Evolutionary conservation across 2,329 filamentous ascomycete genomes (phyloP).

Genomic region (Ophiocordyceps unilateralis): DNA sequence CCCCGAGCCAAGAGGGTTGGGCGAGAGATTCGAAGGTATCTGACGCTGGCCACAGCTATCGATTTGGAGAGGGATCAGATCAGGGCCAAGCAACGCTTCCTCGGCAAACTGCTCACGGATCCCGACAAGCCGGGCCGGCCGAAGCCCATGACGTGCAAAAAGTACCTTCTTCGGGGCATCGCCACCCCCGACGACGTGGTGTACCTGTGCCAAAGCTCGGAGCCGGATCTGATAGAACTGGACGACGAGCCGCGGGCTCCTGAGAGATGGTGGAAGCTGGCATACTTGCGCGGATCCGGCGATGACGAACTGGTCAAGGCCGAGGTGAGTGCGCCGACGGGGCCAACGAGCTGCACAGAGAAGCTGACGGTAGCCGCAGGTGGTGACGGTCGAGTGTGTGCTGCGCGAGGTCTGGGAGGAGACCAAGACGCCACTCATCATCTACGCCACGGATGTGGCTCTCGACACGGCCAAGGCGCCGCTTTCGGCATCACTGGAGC

Average conservation of each 20-base stretch:
- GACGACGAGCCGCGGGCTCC: conserved; percentile 12
- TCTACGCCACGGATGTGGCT: conserved; percentile 37
- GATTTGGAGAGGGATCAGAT: conserved; percentile 14
- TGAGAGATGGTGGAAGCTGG: conserved; percentile 41
- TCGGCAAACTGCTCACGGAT: conserved; percentile 21
- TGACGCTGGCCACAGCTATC: conserved; percentile 8
- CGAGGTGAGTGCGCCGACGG: conserved; percentile 23
- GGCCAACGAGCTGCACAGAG: too few relatives aligned
- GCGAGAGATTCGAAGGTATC: background rate
- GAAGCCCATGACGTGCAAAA: conserved; percentile 23
- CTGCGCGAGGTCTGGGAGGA: conserved; percentile 28
- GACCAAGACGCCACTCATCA: conserved; percentile 27
- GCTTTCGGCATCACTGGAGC: conserved; percentile 21
- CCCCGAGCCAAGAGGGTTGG: background rate
- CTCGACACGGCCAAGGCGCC: conserved; percentile 16
- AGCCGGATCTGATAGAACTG: conserved; percentile 24
- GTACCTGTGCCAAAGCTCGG: conserved; percentile 30
- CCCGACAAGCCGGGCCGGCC: conserved; percentile 19
- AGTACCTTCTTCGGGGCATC: conserved; percentile 34
- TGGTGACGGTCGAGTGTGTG: conserved; percentile 26
- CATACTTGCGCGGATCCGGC: conserved; percentile 16
- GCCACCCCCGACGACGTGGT: conserved; percentile 27
- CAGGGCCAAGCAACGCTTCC: conserved; percentile 17
- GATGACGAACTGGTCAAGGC: conserved; percentile 25
- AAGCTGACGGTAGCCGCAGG: conserved; percentile 16